Evolutionary conservation across 768 basidiomycete species (phyloP).

Genomic region (Rhodosporidiobolus odoratus): DNA sequence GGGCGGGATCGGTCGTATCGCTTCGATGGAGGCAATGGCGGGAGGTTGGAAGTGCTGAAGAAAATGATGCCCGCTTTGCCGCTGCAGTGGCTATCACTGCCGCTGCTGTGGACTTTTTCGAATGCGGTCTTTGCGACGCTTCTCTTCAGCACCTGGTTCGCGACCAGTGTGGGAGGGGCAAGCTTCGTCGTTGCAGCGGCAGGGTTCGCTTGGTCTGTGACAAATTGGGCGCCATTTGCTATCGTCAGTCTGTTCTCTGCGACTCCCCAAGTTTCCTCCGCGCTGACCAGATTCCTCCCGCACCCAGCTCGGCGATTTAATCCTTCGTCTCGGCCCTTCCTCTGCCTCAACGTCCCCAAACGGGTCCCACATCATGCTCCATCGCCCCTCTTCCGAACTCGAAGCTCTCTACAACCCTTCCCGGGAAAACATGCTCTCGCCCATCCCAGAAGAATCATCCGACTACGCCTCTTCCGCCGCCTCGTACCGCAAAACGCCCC

Average conservation of each 20-base stretch:
- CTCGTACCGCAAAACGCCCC: not conserved
- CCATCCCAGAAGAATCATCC: conserved; percentile 4
- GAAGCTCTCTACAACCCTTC: not conserved
- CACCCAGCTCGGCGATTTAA: conserved; percentile 72
- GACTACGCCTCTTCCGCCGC: not conserved
- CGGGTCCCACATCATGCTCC: conserved; percentile 2
- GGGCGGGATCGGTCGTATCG: conserved; percentile 8
- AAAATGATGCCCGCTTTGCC: conserved; percentile 41
- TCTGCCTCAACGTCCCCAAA: conserved; percentile 1
- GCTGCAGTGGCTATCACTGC: conserved; percentile 54
- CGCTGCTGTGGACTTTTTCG: conserved; percentile 69
- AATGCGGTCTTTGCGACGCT: conserved; percentile 74
- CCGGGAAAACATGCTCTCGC: conserved; percentile 3
- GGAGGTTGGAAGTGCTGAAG: not conserved
- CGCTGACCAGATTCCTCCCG: not conserved
- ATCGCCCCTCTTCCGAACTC: conserved; percentile 1
- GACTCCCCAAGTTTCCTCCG: no score
- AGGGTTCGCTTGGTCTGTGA: conserved; percentile 87
- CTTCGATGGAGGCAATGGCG: not conserved
- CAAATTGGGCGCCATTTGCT: conserved; percentile 88
- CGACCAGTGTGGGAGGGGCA: conserved; percentile 67
- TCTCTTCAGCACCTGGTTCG: conserved; percentile 58
- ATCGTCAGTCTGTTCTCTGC: conserved; percentile 53
- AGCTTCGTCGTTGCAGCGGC: conserved; percentile 68
- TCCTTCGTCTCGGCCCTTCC: conserved; percentile 53